Conservation (phyloP, 805 yeast species). For the Candida stauntonica region DNA sequence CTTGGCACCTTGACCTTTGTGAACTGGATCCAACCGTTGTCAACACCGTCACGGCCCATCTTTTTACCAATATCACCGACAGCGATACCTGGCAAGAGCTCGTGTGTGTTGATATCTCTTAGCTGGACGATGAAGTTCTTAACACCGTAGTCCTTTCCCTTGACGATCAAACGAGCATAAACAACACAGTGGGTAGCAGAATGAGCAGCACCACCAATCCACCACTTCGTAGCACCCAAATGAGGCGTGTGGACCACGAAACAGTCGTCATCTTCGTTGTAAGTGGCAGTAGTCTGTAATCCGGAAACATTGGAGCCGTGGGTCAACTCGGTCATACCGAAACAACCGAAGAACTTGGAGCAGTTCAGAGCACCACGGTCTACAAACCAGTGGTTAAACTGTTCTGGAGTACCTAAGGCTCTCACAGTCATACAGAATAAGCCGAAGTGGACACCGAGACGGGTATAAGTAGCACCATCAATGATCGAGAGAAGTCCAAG, state of each 20-base stretch:
- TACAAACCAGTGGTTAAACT: slow-evolving; percentile 75
- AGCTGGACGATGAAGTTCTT: slow-evolving; percentile 89
- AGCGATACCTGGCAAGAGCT: slow-evolving; percentile 71
- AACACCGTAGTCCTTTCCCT: slow-evolving; percentile 86
- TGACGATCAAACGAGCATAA: slow-evolving; percentile 77
- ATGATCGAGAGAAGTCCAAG: slow-evolving; percentile 52
- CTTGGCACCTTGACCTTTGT: slow-evolving; percentile 79
- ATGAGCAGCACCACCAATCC: slow-evolving; percentile 98
- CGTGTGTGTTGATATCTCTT: slow-evolving; percentile 65
- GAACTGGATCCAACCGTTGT: slow-evolving; percentile 96
- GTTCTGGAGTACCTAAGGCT: slow-evolving; percentile 84
- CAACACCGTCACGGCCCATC: slow-evolving; percentile 95
- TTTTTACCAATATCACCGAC: slow-evolving; percentile 92
- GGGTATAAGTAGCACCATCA: slow-evolving; percentile 77
- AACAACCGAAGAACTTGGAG: slow-evolving; percentile 71
- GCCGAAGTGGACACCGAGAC: slow-evolving; percentile 85
- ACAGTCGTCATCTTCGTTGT: slow-evolving; percentile 57
- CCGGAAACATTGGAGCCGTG: slow-evolving; percentile 94
- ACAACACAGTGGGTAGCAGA: slow-evolving; percentile 85
- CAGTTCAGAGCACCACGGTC: slow-evolving; percentile 56
- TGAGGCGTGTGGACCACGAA: slow-evolving; percentile 75
- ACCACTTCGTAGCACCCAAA: slow-evolving; percentile 92
- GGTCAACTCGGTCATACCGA: slow-evolving; percentile 89
- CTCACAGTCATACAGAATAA: slow-evolving; percentile 73
- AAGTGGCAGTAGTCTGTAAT: slow-evolving; percentile 83